Percentiles rank a stretch among this genome's conserved stretches.
Conservation (phyloP, 345 rosid genomes). For the Acer yangbiense region DNA sequence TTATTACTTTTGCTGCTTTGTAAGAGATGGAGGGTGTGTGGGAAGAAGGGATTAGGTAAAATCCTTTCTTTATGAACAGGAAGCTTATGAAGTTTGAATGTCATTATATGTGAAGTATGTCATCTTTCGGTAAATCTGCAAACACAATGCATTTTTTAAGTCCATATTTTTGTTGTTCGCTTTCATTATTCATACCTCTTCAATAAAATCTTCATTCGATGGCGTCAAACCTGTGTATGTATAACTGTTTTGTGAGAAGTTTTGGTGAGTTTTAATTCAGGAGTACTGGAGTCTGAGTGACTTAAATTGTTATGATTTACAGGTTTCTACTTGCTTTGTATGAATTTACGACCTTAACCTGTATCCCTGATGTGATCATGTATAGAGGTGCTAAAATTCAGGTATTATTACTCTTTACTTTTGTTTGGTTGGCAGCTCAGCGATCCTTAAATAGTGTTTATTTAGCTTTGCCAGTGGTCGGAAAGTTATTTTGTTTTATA, state of each 20-base stretch:
- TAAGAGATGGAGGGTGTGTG: neutral
- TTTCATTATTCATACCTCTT: neutral
- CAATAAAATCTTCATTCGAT: neutral
- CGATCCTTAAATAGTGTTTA: neutral
- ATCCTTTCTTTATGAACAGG: neutral
- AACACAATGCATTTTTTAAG: neutral
- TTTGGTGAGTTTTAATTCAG: neutral
- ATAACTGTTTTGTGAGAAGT: neutral
- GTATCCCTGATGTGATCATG: conserved; percentile 90
- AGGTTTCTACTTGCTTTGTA: conserved; percentile 99
- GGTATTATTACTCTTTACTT: conserved; percentile 40
- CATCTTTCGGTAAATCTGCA: neutral
- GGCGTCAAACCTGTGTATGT: neutral
- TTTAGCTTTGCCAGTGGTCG: neutral
- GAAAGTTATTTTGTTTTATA: neutral
- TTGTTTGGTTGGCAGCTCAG: neutral
- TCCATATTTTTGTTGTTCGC: neutral
- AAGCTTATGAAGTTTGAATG: neutral
- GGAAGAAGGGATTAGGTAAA: neutral
- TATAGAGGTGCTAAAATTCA: conserved; percentile 99
- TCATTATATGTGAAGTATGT: neutral
- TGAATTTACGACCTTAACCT: conserved; percentile 95
- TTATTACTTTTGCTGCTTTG: neutral
- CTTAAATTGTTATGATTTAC: conserved; percentile 20
- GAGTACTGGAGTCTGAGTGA: conserved; percentile 5